Evolutionary conservation across 1,284 basidiomycete genomes (phyloP).

Genomic region (Cutaneotrichosporon cyanovorans): DNA sequence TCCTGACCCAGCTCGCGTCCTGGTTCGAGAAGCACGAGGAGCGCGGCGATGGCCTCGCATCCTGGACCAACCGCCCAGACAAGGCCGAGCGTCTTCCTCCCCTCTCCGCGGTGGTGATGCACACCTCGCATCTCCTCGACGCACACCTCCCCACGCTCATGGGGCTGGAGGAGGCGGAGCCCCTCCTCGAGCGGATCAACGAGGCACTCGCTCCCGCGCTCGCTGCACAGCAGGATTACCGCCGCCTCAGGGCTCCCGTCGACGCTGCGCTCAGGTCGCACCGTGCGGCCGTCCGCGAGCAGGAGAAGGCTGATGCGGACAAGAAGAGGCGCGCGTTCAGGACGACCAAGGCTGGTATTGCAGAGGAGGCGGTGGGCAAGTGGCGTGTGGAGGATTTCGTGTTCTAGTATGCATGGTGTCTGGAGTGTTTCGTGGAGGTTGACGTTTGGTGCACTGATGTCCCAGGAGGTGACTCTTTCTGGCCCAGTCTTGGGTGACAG

Average conservation of each 20-base stretch:
- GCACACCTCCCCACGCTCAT: slow-evolving; percentile 41
- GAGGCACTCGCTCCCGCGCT: slow-evolving; percentile 31
- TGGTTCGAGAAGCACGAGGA: slow-evolving; percentile 33
- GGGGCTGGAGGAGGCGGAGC: slow-evolving; percentile 21
- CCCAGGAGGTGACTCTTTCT: no score
- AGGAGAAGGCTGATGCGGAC: slow-evolving; percentile 7
- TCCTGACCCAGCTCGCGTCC: slow-evolving; percentile 24
- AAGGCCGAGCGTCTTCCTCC: slow-evolving; percentile 4
- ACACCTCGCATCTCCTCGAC: slow-evolving; percentile 41
- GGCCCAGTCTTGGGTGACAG: no score
- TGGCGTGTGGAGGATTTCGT: slow-evolving; percentile 42
- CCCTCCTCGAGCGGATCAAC: slow-evolving; percentile 27
- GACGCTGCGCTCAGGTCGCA: slow-evolving; percentile 37
- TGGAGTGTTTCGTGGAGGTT: neutral
- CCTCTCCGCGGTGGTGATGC: slow-evolving; percentile 20
- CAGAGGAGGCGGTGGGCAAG: slow-evolving; percentile 37
- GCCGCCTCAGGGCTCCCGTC: slow-evolving; percentile 35
- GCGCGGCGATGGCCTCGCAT: slow-evolving; percentile 21
- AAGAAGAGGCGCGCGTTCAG: slow-evolving; percentile 1
- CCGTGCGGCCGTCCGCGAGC: slow-evolving; percentile 20
- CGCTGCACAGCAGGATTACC: slow-evolving; percentile 33
- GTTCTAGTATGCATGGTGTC: slow-evolving; percentile 20
- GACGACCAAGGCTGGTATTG: slow-evolving; percentile 14
- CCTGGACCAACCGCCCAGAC: slow-evolving; percentile 21
- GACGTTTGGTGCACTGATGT: no score